Conservation (phyloP, 2,329 filamentous ascomycete genomes). For the Penicillium expansum region DNA sequence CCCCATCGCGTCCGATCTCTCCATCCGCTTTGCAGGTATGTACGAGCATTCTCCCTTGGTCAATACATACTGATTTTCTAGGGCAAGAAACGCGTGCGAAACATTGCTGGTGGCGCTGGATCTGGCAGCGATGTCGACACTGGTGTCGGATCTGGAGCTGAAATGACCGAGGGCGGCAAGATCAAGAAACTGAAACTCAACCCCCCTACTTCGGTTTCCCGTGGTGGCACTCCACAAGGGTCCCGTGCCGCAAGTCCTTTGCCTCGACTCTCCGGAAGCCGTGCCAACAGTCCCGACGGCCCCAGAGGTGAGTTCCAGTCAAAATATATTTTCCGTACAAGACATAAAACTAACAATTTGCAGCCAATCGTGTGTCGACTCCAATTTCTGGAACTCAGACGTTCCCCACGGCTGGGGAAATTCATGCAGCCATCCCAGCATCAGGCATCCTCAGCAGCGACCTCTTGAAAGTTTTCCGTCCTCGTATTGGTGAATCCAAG, state of each 20-base stretch:
- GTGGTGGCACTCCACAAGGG: slow-evolving; percentile 46
- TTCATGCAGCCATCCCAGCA: slow-evolving; percentile 47
- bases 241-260: slow-evolving; percentile 50
- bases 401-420: slow-evolving; percentile 48
- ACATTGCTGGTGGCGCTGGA: slow-evolving; percentile 36
- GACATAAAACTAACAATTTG: slow-evolving; percentile 3
- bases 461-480: slow-evolving; percentile 44
- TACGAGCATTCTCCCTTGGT: not conserved
- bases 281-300: slow-evolving; percentile 42
- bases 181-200: slow-evolving; percentile 51
- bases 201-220: slow-evolving; percentile 39
- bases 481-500: slow-evolving; percentile 42
- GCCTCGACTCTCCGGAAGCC: slow-evolving; percentile 35
- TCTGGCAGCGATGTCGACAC: slow-evolving; percentile 58
- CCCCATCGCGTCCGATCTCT: slow-evolving; percentile 59
- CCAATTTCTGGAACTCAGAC: slow-evolving; percentile 26
- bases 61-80: slow-evolving; percentile 8
- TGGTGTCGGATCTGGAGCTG: slow-evolving; percentile 48
- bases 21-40: slow-evolving; percentile 56
- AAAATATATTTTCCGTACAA: not conserved
- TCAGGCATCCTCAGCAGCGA: slow-evolving; percentile 47
- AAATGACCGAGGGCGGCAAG: slow-evolving; percentile 46
- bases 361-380: slow-evolving; percentile 32
- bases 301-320: slow-evolving; percentile 13
- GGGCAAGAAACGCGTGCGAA: slow-evolving; percentile 53